phyloP scores from a whole-genome alignment of 2,329 filamentous ascomycete species.

The Fusarium irregulare region DNA sequence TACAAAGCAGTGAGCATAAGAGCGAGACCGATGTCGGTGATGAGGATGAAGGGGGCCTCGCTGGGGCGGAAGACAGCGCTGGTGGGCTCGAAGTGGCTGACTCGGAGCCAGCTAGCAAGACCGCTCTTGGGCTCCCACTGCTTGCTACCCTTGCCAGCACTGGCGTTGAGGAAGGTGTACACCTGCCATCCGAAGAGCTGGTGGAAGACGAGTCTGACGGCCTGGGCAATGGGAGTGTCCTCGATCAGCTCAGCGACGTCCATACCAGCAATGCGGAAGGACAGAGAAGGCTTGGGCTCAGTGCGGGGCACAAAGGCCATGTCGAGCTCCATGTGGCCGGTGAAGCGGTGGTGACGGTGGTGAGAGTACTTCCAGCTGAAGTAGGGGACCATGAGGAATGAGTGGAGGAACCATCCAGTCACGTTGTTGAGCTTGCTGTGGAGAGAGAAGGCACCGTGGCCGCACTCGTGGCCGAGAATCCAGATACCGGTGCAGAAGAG shows the following conservation, averaged over 20 bases:
- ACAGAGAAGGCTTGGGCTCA: constrained; percentile 50
- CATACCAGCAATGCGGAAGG: constrained; percentile 52
- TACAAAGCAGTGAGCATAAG: constrained; percentile 64
- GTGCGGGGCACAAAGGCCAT: constrained; percentile 71
- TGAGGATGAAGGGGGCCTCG: constrained; percentile 66
- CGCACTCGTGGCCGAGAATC: constrained; percentile 78
- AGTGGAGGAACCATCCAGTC: constrained; percentile 74
- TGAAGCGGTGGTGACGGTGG: constrained; percentile 75
- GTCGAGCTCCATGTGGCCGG: constrained; percentile 75
- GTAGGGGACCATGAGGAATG: constrained; percentile 73
- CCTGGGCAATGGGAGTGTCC: constrained; percentile 69
- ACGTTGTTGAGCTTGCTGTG: constrained; percentile 68
- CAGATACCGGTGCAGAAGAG: constrained; percentile 75
- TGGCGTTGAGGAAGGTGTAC: constrained; percentile 71
- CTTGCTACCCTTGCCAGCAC: constrained; percentile 60
- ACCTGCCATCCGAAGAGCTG: constrained; percentile 73
- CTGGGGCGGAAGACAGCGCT: constrained; percentile 69
- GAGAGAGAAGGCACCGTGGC: constrained; percentile 74
- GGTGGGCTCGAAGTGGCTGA: constrained; percentile 71
- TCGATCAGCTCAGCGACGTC: constrained; percentile 67
- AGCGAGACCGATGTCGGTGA: constrained; percentile 70
- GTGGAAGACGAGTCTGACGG: constrained; percentile 67
- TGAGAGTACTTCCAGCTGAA: constrained; percentile 80
- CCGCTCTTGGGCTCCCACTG: constrained; percentile 54
- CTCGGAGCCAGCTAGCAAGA: constrained; percentile 54